phyloP scores from a whole-genome alignment of 495 filamentous ascomycete genomes.

The Terfezia claveryi region DNA sequence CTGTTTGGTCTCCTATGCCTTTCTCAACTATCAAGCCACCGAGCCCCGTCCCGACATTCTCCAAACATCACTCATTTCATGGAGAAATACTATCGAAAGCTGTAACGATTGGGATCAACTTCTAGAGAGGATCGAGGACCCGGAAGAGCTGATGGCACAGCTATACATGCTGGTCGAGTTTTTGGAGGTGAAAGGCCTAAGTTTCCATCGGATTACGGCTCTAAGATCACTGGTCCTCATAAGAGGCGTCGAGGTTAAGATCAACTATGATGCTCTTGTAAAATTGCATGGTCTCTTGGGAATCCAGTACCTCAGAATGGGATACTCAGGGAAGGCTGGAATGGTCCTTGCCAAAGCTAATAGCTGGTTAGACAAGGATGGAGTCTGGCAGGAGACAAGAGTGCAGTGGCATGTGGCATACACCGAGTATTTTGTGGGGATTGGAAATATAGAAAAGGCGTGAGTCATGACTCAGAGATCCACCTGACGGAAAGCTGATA shows the following conservation, averaged over 20 bases:
- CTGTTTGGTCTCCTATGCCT: slow-evolving; percentile 11
- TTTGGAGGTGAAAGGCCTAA: slow-evolving; percentile 47
- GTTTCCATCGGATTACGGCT: slow-evolving; percentile 24
- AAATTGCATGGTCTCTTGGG: slow-evolving; percentile 37
- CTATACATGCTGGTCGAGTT: slow-evolving; percentile 48
- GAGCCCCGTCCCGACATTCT: slow-evolving; percentile 5
- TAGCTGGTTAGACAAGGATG: slow-evolving; percentile 23
- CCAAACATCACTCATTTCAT: slow-evolving; percentile 7
- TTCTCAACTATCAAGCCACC: slow-evolving; percentile 9
- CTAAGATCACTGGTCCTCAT: slow-evolving; percentile 30
- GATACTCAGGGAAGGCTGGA: slow-evolving; percentile 53
- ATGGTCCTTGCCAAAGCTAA: slow-evolving; percentile 38
- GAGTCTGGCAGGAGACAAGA: slow-evolving; percentile 23
- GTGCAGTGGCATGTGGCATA: slow-evolving; percentile 45
- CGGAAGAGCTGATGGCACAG: slow-evolving; percentile 14
- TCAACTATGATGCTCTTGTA: slow-evolving; percentile 33
- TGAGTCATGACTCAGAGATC: background rate
- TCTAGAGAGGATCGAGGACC: slow-evolving; percentile 11
- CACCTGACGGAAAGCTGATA: background rate
- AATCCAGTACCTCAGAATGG: slow-evolving; percentile 51
- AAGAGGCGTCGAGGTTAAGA: slow-evolving; percentile 31
- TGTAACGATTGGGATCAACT: slow-evolving; percentile 14
- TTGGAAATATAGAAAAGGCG: slow-evolving; percentile 41
- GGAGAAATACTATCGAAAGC: slow-evolving; percentile 21
- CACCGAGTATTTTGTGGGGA: slow-evolving; percentile 49